Evolutionary conservation across 352 stramenopile genomes (phyloP), one percentile per base, ranked within the genome.

Genomic region (Phytopythium sindhum): DNA sequence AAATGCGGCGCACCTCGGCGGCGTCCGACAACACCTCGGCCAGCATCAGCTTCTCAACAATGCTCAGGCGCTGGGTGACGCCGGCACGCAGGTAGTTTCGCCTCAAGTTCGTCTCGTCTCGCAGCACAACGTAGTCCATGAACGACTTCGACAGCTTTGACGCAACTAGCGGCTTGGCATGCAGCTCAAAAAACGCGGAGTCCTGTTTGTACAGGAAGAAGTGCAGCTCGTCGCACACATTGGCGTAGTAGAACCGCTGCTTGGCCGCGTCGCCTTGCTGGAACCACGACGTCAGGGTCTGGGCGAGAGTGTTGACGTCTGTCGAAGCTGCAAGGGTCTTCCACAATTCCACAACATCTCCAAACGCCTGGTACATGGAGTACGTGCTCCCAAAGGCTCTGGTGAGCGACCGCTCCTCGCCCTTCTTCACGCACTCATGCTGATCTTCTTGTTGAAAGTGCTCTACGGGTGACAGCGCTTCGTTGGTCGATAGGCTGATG

Each of bases 161-260:
- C 19, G 58, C 35, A 23, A 89, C 47, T 45, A 81, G 64, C 24
- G 80, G 76, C 48, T 63, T 58, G 6, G 70, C 71, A 33, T 67
- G 67, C 28, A 69, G 24, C 15, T 72, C 60, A 59, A 89, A 89
- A 45, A 84, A 89, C 4, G 42, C 31, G 42, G 50, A 67, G 61
- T 89, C 80, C 64, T 80, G 83, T 39, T 72, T 70, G 66, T 66
- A 83, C 12, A 89, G 53, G 51, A 81, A 89, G n/a, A 88, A 71
- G 60, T 89, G 65, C 10, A 89, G 41, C 64, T 88, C 78, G 56
- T 84, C 71, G 47, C 67, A 82, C 1, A 71, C 71, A 37, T 88
- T 74, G 19, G 45, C 33, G 48, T 68, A 83, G 67, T 86, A 89
- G 37, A 79, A 48, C 42, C 42, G 42, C 21, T 68, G 19, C 26